Evolutionary conservation across 2,329 filamentous ascomycete genomes (phyloP).

Genomic region (Beauveria australis): DNA sequence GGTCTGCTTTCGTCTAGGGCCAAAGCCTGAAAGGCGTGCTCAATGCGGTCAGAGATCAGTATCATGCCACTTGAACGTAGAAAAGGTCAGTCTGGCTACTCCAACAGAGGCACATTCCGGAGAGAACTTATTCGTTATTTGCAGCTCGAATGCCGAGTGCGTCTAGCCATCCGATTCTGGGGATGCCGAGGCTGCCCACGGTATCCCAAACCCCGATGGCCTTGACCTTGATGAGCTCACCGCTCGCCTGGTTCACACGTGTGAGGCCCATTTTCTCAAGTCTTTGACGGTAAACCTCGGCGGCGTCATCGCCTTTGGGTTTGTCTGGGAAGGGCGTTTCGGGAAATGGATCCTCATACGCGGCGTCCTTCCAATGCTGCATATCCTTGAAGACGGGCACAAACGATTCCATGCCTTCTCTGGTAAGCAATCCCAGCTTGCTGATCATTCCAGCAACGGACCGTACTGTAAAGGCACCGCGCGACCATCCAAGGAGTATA

Average conservation of each 20-base stretch:
- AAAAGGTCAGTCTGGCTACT: constrained; percentile 21
- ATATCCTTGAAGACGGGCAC: constrained; percentile 49
- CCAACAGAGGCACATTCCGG: background rate
- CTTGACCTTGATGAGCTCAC: constrained; percentile 36
- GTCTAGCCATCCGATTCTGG: constrained; percentile 36
- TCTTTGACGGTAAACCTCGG: constrained; percentile 32
- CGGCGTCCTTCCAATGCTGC: constrained; percentile 40
- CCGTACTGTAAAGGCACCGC: constrained; percentile 51
- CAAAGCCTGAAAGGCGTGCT: constrained; percentile 52
- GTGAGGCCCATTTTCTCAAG: constrained; percentile 37
- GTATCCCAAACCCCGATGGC: constrained; percentile 41
- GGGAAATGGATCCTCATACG: constrained; percentile 40
- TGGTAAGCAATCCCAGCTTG: constrained; percentile 42
- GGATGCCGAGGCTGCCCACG: constrained; percentile 36
- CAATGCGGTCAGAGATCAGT: constrained; percentile 43
- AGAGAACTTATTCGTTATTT: constrained; percentile 37
- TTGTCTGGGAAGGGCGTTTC: constrained; percentile 39
- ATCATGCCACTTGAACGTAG: constrained; percentile 44
- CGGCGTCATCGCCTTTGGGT: constrained; percentile 35
- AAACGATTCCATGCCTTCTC: constrained; percentile 45
- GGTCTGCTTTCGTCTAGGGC: constrained; percentile 48
- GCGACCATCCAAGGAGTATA: constrained; percentile 48
- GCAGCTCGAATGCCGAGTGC: constrained; percentile 37
- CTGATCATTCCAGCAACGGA: constrained; percentile 47
- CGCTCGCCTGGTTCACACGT: constrained; percentile 28